Evolutionary conservation across 1,139 yeast species (phyloP), one percentile per base, ranked within the genome.

Genomic region (Protomyces gravidus): DNA sequence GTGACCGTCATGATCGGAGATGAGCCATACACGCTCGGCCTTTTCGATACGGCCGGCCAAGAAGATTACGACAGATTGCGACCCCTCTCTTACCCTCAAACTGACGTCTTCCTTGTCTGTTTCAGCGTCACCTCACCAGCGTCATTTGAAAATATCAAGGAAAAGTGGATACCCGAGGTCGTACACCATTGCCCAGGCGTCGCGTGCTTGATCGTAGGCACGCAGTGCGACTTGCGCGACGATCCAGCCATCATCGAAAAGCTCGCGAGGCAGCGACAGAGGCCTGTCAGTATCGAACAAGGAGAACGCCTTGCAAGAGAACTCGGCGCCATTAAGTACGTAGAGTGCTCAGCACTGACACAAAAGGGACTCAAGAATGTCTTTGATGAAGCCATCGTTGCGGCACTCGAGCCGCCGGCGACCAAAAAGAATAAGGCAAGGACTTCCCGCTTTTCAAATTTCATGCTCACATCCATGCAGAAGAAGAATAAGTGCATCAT

Each of bases 171-270:
- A 76, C 97, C 97, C 33, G 98, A 92, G 74, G 96, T 92, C 63
- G 92, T 88, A 70, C 97, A 90, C 75, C 97, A 92, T 75, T 92
- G 97, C 70, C 97, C 97, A 21, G 96, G 95, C 63, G 96, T 89
- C 51, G 97, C 97, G 32, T 89, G 96, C 69, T 80, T 90, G 68
- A 88, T 90, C 70, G 97, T 90, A 45, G 97, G 97, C 66, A 90
- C 97, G 23, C 97, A 90, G 75, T 84, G 88, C 63, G 98, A 90
- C 78, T 79, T 90, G 70, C 85, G 98, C 72, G 90, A 87, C 68
- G 97, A 92, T 72, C 92, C 90, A 64, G 87, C 88, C 51, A 87
- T 90, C 64, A 80, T 89, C 68, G 92, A 89, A 71, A 86, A 94
- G 73, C 81, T 92, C 67, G 88, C 86, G 68, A 85, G 95, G 75